phyloP scores from a whole-genome alignment of 306 rosid genomes.

The Parietaria judaica region DNA sequence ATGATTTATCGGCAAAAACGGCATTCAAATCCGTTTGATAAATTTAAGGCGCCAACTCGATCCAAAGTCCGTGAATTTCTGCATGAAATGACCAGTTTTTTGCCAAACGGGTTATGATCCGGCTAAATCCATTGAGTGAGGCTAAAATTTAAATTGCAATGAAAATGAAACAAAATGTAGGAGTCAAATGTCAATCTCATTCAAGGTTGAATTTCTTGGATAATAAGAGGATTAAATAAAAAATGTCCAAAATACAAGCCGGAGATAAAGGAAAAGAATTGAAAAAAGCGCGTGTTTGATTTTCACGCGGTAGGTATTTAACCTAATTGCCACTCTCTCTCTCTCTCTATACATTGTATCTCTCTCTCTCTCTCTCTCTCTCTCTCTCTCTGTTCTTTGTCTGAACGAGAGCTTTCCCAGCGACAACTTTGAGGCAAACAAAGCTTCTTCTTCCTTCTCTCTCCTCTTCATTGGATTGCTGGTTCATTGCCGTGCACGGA shows the following conservation, averaged over 20 bases:
- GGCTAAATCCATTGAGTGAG: too few relatives aligned
- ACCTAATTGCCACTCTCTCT: neutral
- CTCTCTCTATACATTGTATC: neutral
- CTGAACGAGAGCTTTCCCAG: conserved; percentile 3
- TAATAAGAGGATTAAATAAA: neutral
- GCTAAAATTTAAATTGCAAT: too few relatives aligned
- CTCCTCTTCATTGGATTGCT: neutral
- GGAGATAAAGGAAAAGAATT: conserved; percentile 15
- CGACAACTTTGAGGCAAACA: conserved; percentile 10
- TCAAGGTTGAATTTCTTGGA: neutral
- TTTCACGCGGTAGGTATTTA: conserved; percentile 7
- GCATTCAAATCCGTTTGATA: too few relatives aligned
- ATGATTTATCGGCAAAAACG: too few relatives aligned
- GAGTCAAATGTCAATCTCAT: too few relatives aligned
- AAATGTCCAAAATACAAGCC: conserved; percentile 3
- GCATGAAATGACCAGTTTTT: too few relatives aligned
- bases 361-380: neutral
- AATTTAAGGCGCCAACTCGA: neutral
- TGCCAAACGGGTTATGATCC: too few relatives aligned
- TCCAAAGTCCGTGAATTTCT: too few relatives aligned
- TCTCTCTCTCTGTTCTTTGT: conserved; percentile 1
- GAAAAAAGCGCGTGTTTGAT: conserved; percentile 16
- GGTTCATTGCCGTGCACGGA: conserved; percentile 1
- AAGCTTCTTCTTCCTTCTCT: neutral
- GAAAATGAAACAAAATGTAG: too few relatives aligned